These are phyloP conservation scores for Aspergillus sp. DNA, from an alignment of 2,329 filamentous ascomycete species.

Conservation along the genomic window DNA sequence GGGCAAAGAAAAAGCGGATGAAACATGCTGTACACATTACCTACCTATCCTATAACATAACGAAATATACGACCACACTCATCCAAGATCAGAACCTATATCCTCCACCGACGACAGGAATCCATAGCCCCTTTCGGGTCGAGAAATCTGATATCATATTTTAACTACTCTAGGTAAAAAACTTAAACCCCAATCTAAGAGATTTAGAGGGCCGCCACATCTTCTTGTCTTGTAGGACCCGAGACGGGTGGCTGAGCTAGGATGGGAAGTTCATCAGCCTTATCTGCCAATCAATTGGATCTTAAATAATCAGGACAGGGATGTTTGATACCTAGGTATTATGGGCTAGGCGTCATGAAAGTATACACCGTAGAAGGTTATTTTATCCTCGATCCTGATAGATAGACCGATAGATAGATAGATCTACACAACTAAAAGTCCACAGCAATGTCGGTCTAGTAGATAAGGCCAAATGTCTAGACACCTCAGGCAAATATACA, in stretches of 20 bases:
- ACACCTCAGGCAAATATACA: not conserved
- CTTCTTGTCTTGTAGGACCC: not conserved
- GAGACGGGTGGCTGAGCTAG: not conserved
- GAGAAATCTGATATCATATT: not conserved
- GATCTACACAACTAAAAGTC: not conserved
- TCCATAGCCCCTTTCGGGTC: not conserved
- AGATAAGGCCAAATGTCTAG: not conserved
- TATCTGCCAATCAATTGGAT: not conserved
- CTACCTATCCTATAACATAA: not conserved
- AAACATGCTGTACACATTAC: not conserved
- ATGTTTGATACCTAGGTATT: no score
- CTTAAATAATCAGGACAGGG: no score
- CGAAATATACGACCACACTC: not conserved
- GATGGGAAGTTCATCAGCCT: not conserved
- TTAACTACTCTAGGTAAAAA: conserved; percentile 1
- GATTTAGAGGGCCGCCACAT: not conserved
- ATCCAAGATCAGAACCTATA: not conserved
- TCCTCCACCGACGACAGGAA: not conserved
- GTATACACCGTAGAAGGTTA: no score
- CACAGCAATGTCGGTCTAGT: not conserved
- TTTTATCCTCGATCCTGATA: no score
- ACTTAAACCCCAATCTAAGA: not conserved
- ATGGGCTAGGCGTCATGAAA: no score
- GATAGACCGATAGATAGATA: not conserved
- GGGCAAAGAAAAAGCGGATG: no score